phyloP scores from a whole-genome alignment of 164 flowering plant genomes.

The Umbellularia californica region DNA sequence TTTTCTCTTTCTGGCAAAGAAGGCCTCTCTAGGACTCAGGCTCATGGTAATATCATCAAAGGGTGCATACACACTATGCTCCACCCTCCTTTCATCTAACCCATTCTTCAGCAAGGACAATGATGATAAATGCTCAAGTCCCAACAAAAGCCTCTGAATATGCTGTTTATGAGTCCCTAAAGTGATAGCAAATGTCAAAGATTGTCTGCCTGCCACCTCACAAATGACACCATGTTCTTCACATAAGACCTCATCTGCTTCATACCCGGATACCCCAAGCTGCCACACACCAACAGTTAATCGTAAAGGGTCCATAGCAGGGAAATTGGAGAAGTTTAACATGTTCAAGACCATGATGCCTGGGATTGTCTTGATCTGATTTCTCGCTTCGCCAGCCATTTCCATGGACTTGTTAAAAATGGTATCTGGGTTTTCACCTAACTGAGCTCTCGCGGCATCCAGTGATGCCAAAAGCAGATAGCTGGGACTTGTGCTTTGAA shows the following conservation, averaged over 20 bases:
- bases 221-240: slow-evolving; percentile 32
- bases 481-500: slow-evolving; percentile 59
- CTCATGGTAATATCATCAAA: slow-evolving; percentile 33
- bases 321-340: slow-evolving; percentile 20
- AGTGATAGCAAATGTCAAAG: slow-evolving; percentile 39
- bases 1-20: slow-evolving; percentile 52
- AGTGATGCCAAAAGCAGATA: slow-evolving; percentile 47
- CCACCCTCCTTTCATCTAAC: background rate
- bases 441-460: slow-evolving; percentile 55
- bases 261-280: slow-evolving; percentile 47
- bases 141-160: slow-evolving; percentile 33
- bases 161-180: slow-evolving; percentile 40
- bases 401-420: slow-evolving; percentile 31
- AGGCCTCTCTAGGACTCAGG: slow-evolving; percentile 76
- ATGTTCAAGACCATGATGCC: slow-evolving; percentile 29
- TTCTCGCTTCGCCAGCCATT: slow-evolving; percentile 25
- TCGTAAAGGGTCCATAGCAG: slow-evolving; percentile 41
- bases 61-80: slow-evolving; percentile 15
- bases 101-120: slow-evolving; percentile 1
- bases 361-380: slow-evolving; percentile 22
- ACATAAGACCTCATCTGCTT: slow-evolving; percentile 43
- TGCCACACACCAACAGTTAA: slow-evolving; percentile 34
- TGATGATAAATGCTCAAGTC: slow-evolving; percentile 30
- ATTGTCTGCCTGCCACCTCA: slow-evolving; percentile 41
- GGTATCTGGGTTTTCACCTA: slow-evolving; percentile 27